Evolutionary conservation across 2,329 filamentous ascomycete species (phyloP).

Genomic region (Alternaria angustiovoidea): DNA sequence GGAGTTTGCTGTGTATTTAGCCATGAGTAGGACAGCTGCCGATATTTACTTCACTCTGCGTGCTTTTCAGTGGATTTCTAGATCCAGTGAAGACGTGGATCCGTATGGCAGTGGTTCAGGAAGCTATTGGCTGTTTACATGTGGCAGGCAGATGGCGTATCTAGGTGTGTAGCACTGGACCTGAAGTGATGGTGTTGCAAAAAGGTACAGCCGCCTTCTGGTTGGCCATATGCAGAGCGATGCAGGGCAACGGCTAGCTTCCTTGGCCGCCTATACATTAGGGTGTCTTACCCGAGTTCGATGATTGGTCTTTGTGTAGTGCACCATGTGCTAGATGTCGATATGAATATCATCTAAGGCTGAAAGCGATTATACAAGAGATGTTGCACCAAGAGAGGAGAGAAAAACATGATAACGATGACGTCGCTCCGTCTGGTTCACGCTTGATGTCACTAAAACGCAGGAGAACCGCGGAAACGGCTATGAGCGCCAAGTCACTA

Average conservation of each 20-base stretch:
- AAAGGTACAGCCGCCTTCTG: slow-evolving; percentile 1
- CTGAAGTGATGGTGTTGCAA: not conserved
- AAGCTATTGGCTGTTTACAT: not conserved
- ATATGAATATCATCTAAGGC: not conserved
- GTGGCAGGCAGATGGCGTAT: not conserved
- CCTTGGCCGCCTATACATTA: not conserved
- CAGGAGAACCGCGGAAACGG: slow-evolving; percentile 1
- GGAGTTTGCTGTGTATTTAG: not conserved
- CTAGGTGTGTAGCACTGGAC: not conserved
- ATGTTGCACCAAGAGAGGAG: not conserved
- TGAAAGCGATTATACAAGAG: not conserved
- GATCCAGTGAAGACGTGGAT: not conserved
- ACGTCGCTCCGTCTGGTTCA: not conserved
- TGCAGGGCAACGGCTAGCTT: not conserved
- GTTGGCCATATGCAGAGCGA: not conserved
- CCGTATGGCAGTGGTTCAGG: not conserved
- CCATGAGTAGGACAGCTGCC: not conserved
- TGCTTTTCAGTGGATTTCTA: not conserved
- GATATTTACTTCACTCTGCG: not conserved
- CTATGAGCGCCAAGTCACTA: slow-evolving; percentile 4
- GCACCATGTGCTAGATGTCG: not conserved
- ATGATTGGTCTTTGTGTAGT: not conserved
- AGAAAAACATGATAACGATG: slow-evolving; percentile 2
- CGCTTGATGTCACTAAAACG: slow-evolving; percentile 1
- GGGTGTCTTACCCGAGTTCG: not conserved